Evolutionary conservation across 2,329 filamentous ascomycete species (phyloP).

Genomic region (Endothia cerciana): DNA sequence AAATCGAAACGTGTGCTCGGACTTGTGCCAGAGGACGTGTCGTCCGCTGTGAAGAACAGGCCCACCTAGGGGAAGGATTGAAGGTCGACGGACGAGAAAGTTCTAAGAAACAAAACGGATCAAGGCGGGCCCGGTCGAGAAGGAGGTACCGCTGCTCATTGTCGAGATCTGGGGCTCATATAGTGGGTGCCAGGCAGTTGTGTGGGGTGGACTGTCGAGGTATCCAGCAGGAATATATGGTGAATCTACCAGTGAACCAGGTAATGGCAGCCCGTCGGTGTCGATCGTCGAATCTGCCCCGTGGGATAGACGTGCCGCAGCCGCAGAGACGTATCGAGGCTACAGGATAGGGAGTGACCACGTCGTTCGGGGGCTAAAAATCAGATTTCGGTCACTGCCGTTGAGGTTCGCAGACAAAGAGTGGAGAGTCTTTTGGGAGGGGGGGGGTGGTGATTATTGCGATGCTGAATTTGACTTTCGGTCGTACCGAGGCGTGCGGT

Average conservation of each 20-base stretch:
- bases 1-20: slow-evolving; percentile 36
- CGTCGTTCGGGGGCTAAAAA: slow-evolving; percentile 22
- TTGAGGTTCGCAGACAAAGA: slow-evolving; percentile 13
- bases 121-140: slow-evolving; percentile 55
- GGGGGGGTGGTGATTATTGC: slow-evolving; percentile 15
- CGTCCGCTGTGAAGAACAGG: slow-evolving; percentile 21
- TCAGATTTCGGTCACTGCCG: slow-evolving; percentile 21
- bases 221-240: slow-evolving; percentile 9
- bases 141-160: slow-evolving; percentile 58
- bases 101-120: slow-evolving; percentile 60
- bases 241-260: neutral
- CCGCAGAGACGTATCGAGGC: slow-evolving; percentile 18
- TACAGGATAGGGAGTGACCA: slow-evolving; percentile 15
- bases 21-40: slow-evolving; percentile 34
- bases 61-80: slow-evolving; percentile 29
- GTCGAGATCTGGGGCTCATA: slow-evolving; percentile 50
- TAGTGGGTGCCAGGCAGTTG: slow-evolving; percentile 28
- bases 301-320: slow-evolving; percentile 14
- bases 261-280: neutral
- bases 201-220: slow-evolving; percentile 14
- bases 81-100: slow-evolving; percentile 32
- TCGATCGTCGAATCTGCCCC: slow-evolving; percentile 11
- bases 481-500: slow-evolving; percentile 27
- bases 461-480: slow-evolving; percentile 25
- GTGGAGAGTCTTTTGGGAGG: slow-evolving; percentile 21